A percentile compares a stretch with the other conserved stretches of the same genome.
phyloP scores from a whole-genome alignment of 2,329 filamentous ascomycete species.

The Colletotrichum simmondsii region DNA sequence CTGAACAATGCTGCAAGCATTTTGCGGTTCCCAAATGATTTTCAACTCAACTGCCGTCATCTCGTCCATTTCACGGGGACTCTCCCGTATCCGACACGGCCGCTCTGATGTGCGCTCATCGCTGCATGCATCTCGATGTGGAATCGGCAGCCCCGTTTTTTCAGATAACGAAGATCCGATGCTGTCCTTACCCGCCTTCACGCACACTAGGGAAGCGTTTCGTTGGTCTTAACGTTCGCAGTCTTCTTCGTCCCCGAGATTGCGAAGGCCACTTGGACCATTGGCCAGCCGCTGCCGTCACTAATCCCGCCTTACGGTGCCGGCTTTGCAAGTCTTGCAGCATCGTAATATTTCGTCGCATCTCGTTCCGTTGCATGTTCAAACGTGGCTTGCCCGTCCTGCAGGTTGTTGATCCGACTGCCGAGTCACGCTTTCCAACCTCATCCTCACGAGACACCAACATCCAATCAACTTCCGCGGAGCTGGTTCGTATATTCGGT shows the following conservation, averaged over 20 bases:
- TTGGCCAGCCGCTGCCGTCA: neutral
- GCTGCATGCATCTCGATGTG: slow-evolving; percentile 8
- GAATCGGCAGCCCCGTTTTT: neutral
- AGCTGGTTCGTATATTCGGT: neutral
- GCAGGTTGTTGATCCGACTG: neutral
- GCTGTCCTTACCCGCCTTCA: neutral
- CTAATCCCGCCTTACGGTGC: neutral
- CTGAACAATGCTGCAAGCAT: neutral
- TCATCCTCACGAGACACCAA: neutral
- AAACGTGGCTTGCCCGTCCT: neutral
- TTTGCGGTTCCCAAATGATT: neutral
- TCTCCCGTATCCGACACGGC: neutral
- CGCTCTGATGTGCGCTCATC: neutral
- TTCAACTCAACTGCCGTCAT: neutral
- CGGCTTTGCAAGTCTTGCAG: neutral
- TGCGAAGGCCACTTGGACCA: neutral
- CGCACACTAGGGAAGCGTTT: neutral
- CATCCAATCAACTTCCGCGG: neutral
- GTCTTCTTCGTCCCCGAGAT: neutral
- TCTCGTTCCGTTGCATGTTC: neutral
- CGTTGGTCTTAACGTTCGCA: neutral
- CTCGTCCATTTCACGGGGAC: slow-evolving; percentile 3
- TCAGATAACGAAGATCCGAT: slow-evolving; percentile 1
- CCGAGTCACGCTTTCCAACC: neutral
- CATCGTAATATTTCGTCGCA: neutral